Evolutionary conservation across 1,284 basidiomycete species (phyloP).

Genomic region (Bjerkandera adusta): DNA sequence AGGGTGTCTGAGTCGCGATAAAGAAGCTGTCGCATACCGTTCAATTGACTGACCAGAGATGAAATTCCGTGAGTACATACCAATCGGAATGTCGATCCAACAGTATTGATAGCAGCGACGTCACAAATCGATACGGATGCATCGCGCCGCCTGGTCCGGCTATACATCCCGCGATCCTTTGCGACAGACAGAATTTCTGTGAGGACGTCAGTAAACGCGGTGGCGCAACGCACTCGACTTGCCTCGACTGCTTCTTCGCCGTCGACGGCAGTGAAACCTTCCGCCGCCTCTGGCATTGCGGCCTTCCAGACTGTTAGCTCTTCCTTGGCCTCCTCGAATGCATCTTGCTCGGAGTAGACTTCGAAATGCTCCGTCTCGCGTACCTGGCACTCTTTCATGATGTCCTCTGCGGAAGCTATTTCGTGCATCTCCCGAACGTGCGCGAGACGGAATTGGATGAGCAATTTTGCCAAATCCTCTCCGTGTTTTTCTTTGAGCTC

Average conservation of each 20-base stretch:
- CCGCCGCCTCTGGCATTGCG: conserved; percentile 39
- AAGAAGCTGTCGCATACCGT: conserved; percentile 36
- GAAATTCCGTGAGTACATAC: conserved; percentile 22
- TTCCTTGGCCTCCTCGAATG: conserved; percentile 34
- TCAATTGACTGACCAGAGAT: neutral
- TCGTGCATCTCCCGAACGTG: conserved; percentile 49
- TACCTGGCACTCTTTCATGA: conserved; percentile 40
- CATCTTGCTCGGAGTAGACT: conserved; percentile 32
- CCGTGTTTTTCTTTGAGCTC: conserved; percentile 49
- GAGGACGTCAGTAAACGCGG: neutral
- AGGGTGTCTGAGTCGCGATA: conserved; percentile 40
- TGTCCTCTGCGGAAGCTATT: conserved; percentile 45
- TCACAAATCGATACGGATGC: conserved; percentile 47
- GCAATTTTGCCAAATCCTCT: conserved; percentile 43
- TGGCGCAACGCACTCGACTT: neutral
- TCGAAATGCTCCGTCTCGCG: conserved; percentile 43
- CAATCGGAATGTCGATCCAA: conserved; percentile 32
- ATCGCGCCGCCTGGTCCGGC: conserved; percentile 39
- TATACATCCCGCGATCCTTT: conserved; percentile 37
- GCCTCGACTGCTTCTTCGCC: conserved; percentile 36
- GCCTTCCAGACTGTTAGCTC: conserved; percentile 34
- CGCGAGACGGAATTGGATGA: conserved; percentile 58
- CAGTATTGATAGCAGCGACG: conserved; percentile 38
- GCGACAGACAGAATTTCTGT: conserved; percentile 38
- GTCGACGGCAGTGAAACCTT: conserved; percentile 30